Percentiles rank a stretch among this genome's conserved stretches.
Conservation (phyloP, 495 filamentous ascomycete species). For the Aspergillus nidulans region DNA sequence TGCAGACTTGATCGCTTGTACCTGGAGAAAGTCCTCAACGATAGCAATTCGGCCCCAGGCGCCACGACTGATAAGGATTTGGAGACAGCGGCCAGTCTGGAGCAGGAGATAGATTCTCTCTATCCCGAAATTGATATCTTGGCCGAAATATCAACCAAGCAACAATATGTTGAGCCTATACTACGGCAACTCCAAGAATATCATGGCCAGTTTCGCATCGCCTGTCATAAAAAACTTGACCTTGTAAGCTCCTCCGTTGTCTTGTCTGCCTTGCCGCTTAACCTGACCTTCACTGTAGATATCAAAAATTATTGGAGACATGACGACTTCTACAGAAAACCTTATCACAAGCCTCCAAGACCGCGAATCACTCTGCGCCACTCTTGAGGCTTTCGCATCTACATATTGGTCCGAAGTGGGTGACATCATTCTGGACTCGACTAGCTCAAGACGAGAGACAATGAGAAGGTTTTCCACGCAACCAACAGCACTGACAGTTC, state of each 20-base stretch:
- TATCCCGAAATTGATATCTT: constrained; percentile 60
- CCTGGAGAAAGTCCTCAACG: constrained; percentile 27
- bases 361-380: constrained; percentile 35
- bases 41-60: not conserved
- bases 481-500: constrained; percentile 12
- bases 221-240: constrained; percentile 32
- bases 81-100: constrained; percentile 33
- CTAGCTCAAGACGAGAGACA: constrained; percentile 28
- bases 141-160: constrained; percentile 57
- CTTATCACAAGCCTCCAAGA: constrained; percentile 26
- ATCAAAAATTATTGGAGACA: constrained; percentile 29
- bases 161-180: constrained; percentile 56
- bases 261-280: constrained; percentile 6
- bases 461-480: constrained; percentile 28
- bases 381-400: constrained; percentile 29
- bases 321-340: constrained; percentile 32
- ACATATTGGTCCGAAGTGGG: constrained; percentile 33
- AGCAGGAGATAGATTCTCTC: constrained; percentile 57
- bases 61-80: not conserved
- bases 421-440: constrained; percentile 18
- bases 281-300: constrained; percentile 19
- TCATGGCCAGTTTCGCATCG: constrained; percentile 28
- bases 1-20: constrained; percentile 43
- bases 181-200: constrained; percentile 37
- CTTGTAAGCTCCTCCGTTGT: constrained; percentile 21